These are phyloP conservation scores for Cladophialophora chaetospira DNA, from an alignment of 2,329 filamentous ascomycete genomes.

Conservation along the genomic window DNA sequence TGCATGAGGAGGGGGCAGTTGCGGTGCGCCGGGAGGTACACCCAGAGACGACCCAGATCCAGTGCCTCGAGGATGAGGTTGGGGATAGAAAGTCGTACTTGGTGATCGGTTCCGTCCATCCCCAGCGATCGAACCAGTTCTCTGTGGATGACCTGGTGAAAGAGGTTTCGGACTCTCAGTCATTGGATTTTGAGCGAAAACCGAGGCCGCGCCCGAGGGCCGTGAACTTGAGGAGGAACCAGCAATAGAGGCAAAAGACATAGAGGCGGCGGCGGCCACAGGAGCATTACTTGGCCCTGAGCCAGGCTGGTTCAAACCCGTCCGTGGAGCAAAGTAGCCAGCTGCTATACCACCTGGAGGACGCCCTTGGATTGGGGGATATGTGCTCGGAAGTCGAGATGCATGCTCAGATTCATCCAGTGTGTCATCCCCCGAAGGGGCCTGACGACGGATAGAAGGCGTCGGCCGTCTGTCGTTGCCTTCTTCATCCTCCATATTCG, in stretches of 20 bases:
- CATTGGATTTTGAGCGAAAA: constrained; percentile 73
- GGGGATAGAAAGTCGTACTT: constrained; percentile 45
- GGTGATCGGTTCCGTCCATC: constrained; percentile 50
- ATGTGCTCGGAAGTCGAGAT: constrained; percentile 70
- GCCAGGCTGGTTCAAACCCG: constrained; percentile 53
- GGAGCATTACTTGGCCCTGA: constrained; percentile 50
- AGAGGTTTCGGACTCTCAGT: constrained; percentile 87
- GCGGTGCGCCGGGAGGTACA: constrained; percentile 44
- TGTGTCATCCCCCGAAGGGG: constrained; percentile 56
- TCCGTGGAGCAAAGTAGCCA: constrained; percentile 65
- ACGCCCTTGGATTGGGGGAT: constrained; percentile 66
- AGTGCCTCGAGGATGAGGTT: constrained; percentile 35
- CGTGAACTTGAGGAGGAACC: constrained; percentile 44
- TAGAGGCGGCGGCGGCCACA: constrained; percentile 47
- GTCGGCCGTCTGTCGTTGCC: constrained; percentile 56
- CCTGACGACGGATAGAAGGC: constrained; percentile 66
- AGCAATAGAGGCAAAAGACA: constrained; percentile 44
- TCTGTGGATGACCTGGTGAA: constrained; percentile 43
- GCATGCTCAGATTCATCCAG: constrained; percentile 39
- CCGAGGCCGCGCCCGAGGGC: constrained; percentile 48
- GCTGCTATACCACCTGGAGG: constrained; percentile 52
- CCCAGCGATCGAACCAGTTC: constrained; percentile 41
- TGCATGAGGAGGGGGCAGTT: constrained; percentile 47
- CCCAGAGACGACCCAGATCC: constrained; percentile 34
- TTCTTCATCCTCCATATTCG: constrained; percentile 53